Evolutionary conservation across 306 rosid species (phyloP).

Genomic region (Lablab purpureus): DNA sequence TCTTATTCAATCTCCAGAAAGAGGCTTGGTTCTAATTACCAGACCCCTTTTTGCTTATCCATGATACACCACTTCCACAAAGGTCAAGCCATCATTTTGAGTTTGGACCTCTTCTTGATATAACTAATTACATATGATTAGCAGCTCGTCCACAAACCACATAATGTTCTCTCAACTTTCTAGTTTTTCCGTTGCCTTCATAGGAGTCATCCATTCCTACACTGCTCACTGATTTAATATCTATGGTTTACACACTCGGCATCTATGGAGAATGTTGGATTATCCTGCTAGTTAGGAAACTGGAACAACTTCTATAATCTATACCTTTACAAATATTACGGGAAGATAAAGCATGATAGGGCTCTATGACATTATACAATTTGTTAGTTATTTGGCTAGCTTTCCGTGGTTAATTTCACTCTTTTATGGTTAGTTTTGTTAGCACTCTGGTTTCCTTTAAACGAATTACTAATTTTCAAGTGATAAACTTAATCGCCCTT

Average conservation of each 20-base stretch:
- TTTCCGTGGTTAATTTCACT: neutral
- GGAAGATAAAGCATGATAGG: neutral
- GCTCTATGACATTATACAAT: neutral
- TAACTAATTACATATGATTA: conserved; percentile 22
- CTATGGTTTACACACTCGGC: conserved; percentile 10
- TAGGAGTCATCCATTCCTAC: neutral
- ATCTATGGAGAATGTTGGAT: neutral
- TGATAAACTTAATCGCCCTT: neutral
- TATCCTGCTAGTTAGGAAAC: conserved; percentile 17
- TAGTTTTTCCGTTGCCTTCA: neutral
- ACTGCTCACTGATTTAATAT: conserved; percentile 3
- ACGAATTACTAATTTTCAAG: neutral
- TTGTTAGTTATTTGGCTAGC: neutral
- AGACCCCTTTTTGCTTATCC: conserved; percentile 13
- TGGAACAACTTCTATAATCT: neutral
- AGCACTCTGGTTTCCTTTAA: neutral
- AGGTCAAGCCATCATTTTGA: conserved; percentile 2
- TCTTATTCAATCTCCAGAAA: conserved; percentile 29
- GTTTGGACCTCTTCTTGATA: neutral
- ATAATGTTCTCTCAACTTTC: conserved; percentile 20
- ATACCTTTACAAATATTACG: conserved; percentile 27
- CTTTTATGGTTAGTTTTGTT: neutral
- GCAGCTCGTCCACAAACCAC: neutral
- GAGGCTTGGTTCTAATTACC: conserved; percentile 15
- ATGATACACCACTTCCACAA: conserved; percentile 15